Percentiles rank a stretch among this genome's conserved stretches.
Conservation (phyloP, 2,329 filamentous ascomycete genomes). For the Venturiaceae sp. region DNA sequence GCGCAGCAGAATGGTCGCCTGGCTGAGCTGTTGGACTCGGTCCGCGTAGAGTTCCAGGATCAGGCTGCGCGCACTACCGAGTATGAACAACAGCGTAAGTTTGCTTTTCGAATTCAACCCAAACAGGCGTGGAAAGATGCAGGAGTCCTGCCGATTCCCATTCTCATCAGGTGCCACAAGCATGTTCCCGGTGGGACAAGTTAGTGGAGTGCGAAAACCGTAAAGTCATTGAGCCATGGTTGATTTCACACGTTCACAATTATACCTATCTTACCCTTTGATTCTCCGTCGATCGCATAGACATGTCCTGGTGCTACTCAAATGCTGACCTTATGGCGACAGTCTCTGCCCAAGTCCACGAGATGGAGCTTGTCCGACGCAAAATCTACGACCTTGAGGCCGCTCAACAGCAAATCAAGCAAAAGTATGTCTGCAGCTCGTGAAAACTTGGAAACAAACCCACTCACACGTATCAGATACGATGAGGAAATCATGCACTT, state of each 20-base stretch:
- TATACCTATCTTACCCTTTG: neutral
- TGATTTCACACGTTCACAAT: neutral
- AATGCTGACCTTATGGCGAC: conserved; percentile 13
- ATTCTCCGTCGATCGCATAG: neutral
- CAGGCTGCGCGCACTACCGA: conserved; percentile 73
- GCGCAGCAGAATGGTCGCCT: conserved; percentile 63
- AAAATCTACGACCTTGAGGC: conserved; percentile 94
- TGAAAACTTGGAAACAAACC: neutral
- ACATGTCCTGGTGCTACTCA: conserved; percentile 18
- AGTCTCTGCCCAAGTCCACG: conserved; percentile 87
- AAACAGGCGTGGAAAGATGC: neutral
- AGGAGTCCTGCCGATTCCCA: neutral
- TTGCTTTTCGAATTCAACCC: conserved; percentile 5
- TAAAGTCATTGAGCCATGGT: neutral
- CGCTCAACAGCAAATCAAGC: conserved; percentile 76
- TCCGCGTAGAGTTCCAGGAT: conserved; percentile 83
- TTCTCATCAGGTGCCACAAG: neutral
- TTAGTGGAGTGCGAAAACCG: neutral
- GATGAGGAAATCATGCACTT: conserved; percentile 83
- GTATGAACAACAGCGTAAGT: conserved; percentile 90
- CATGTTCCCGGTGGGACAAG: neutral
- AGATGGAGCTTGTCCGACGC: conserved; percentile 88
- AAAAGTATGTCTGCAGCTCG: conserved; percentile 58
- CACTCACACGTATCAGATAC: conserved; percentile 51
- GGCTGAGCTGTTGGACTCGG: conserved; percentile 83